Percentiles rank a stretch among this genome's conserved stretches.
Evolutionary conservation across 2,329 filamentous ascomycete genomes (phyloP).

Genomic region (Zymoseptoria crescenta): DNA sequence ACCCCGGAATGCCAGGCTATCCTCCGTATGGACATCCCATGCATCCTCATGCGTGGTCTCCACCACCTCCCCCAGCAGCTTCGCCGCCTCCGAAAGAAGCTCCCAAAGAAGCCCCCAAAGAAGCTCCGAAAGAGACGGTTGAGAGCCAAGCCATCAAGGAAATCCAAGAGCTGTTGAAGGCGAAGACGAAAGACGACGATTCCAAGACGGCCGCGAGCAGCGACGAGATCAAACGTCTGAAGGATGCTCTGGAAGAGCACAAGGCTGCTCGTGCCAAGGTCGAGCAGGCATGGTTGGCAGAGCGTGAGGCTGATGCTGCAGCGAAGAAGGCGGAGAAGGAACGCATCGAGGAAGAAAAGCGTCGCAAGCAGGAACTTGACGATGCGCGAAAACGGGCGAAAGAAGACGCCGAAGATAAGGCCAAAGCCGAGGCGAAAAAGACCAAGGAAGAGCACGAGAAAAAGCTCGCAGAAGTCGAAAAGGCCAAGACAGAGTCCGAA

Average conservation of each 20-base stretch:
- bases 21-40: slow-evolving; percentile 12
- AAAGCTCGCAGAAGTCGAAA: slow-evolving; percentile 48
- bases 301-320: slow-evolving; percentile 26
- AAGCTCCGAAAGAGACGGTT: background rate
- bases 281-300: slow-evolving; percentile 21
- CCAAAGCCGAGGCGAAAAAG: slow-evolving; percentile 40
- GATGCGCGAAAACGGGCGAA: slow-evolving; percentile 39
- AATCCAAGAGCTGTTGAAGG: slow-evolving; percentile 18
- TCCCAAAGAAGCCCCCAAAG: slow-evolving; percentile 6
- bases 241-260: slow-evolving; percentile 35
- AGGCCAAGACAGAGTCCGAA: slow-evolving; percentile 44
- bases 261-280: slow-evolving; percentile 29
- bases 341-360: slow-evolving; percentile 45
- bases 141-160: slow-evolving; percentile 13
- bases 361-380: slow-evolving; percentile 36
- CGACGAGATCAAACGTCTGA: slow-evolving; percentile 27
- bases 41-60: slow-evolving; percentile 12
- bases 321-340: slow-evolving; percentile 25
- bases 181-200: slow-evolving; percentile 13
- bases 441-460: slow-evolving; percentile 40
- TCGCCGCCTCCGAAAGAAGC: slow-evolving; percentile 20
- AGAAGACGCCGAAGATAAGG: slow-evolving; percentile 20
- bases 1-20: slow-evolving; percentile 15
- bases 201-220: slow-evolving; percentile 18
- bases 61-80: slow-evolving; percentile 14